Base-by-base conservation (phyloP, 176 grass and related monocot species). In the Rhynchospora tenuis region DNA sequence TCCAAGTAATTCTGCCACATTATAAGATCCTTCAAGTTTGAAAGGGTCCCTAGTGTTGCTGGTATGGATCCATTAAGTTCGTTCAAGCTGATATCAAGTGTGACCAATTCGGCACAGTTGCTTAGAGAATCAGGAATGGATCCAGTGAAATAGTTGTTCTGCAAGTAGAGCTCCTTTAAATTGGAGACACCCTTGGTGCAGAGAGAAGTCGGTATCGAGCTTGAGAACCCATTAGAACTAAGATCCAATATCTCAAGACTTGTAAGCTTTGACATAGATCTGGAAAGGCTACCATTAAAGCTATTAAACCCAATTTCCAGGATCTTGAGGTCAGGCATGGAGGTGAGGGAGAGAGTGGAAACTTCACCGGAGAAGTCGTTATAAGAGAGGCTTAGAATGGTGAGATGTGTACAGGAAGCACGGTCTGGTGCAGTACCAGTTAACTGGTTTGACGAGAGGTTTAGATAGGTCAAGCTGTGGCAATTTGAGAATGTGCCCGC, bases 21-120 rank as follows among this genome's bases (percentile, higher is more conserved):
- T 86, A 99, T 99, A 56, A 99, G 89, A 43, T 99, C 96, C 73
- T 84, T 65, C 61, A 99, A 91, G 6, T 79, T 78, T 51, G 59
- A 78, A 17, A 99, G 91, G 22, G 83, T 65, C 2, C 91, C 91
- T 9, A 99, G 65, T 42, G 93, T 88, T 5, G 68, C 74, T 0
- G 96, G 93, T 74, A 99, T 94, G 64, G 84, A 85, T 9, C 96
- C 93, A 44, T 67, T 87, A 81, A 99, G 86, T 84, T 65, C 62
- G 65, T 99, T 99, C 72, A 99, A 87, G 81, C 96, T 99, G 73
- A 99, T 89, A 88, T 99, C 96, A 75, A 99, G 89, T 14, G 96
- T 95, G 59, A 92, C 83, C 64, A 99, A 87, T n/a, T 81, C 87
- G 69, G 78, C 54, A 86, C 96, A 99, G 85, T 93, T 95, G 85